Conservation (phyloP, 257 asterid species). For the Nicotiana tomentosiformis region DNA sequence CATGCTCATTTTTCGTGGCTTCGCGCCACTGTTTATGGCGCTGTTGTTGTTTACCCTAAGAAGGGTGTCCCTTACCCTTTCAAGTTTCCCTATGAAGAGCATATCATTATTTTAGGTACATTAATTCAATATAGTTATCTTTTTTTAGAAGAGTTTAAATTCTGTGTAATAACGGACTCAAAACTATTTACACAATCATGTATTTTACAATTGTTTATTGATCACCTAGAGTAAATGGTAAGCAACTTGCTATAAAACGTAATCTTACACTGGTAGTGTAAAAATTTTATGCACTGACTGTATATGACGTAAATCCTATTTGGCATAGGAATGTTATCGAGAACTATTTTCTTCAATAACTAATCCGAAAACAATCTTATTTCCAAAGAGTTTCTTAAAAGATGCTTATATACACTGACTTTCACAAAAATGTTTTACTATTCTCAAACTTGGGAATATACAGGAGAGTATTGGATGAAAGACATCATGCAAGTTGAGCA, state of each 20-base stretch:
- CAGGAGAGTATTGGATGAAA: slow-evolving; percentile 59
- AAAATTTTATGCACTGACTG: neutral
- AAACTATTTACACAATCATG: too few species aligned
- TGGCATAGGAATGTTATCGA: neutral
- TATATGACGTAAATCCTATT: neutral
- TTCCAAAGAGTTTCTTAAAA: neutral
- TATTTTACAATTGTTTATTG: neutral
- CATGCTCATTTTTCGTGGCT: slow-evolving; percentile 72
- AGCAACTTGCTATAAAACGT: neutral
- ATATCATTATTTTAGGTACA: slow-evolving; percentile 43
- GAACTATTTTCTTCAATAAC: neutral
- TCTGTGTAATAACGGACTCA: neutral
- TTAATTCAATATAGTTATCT: neutral
- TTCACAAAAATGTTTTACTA: neutral
- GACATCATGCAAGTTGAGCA: slow-evolving; percentile 40
- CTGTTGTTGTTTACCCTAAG: slow-evolving; percentile 52
- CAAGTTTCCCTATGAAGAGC: slow-evolving; percentile 46
- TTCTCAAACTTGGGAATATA: neutral
- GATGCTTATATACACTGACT: neutral
- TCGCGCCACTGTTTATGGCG: slow-evolving; percentile 59
- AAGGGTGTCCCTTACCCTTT: slow-evolving; percentile 54
- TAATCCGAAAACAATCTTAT: neutral
- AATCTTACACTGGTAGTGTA: neutral
- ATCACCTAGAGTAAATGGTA: neutral
- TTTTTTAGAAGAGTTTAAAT: neutral